These are phyloP conservation scores for Picea abies DNA, from an alignment of 83 land plant species.

Conservation along the genomic window DNA sequence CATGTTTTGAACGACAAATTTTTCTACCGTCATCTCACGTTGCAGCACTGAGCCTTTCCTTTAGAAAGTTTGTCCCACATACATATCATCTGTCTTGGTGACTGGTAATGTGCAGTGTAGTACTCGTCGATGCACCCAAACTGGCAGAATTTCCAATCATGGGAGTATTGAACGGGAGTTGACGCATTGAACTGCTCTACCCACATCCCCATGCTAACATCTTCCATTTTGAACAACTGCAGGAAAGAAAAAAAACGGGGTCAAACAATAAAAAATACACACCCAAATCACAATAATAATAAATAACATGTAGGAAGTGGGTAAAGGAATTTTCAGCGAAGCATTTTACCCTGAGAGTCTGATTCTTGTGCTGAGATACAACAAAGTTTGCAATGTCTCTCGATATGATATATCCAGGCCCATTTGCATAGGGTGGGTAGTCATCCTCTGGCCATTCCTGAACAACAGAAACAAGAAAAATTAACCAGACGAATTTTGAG, in stretches of 20 bases:
- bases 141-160: constrained; percentile 72
- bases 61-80: constrained; percentile 64
- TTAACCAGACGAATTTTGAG: not conserved
- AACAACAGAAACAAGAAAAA: constrained; percentile 8
- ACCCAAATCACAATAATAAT: not conserved
- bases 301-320: not conserved
- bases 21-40: constrained; percentile 19
- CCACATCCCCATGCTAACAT: constrained; percentile 95
- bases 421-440: constrained; percentile 92
- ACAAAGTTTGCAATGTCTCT: constrained; percentile 66
- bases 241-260: not conserved
- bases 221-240: constrained; percentile 93
- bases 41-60: constrained; percentile 71
- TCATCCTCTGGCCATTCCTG: constrained; percentile 96
- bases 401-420: constrained; percentile 87
- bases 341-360: constrained; percentile 58
- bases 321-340: not conserved
- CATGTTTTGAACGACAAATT: not conserved
- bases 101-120: constrained; percentile 84
- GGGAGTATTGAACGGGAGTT: constrained; percentile 57
- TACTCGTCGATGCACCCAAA: constrained; percentile 76
- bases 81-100: constrained; percentile 81
- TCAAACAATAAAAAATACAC: not conserved
- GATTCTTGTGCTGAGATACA: constrained; percentile 52
- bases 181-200: constrained; percentile 74